Base-by-base conservation (phyloP, 306 rosid genomes). In the Citrullus colocynthis region DNA sequence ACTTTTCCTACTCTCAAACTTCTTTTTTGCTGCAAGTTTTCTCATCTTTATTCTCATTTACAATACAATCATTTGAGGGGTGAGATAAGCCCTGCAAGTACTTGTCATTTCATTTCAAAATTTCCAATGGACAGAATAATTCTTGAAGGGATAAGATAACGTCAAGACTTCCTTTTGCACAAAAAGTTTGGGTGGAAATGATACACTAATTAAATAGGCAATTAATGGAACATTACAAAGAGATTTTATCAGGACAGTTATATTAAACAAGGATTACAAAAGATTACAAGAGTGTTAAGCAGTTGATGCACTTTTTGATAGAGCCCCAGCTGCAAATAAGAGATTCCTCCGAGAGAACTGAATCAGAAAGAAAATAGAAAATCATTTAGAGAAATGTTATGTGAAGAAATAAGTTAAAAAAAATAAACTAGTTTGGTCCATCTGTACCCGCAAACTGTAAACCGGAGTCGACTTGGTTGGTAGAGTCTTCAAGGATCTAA, bases 271-370 rank as follows among this genome's bases (percentile, higher is more conserved):
- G 63, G 34, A 73, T 34, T 51, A 52, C 78, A 51, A 36, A 52
- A 18, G 42, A 9, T 49, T 73, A 41, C 20, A 45, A 24, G 36
- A 62, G 54, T 15, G 36, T 41, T 41, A 80, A 20, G 52, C 77
- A 62, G 48, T 71, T 80, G 72, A 87, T 62, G 78, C 83, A 78
- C 64, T 78, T 85, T 85, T 95, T 44, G 87, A 75, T 37, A 92
- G 93, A 30, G 87, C 91, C 55, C 97, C 99, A 30, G 97, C 90
- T 4, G 97, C 98, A 78, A 95, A 88, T 73, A 95, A 88, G 75
- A 95, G 99, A 87, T 95, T 95, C 84, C 99, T 95, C 78, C 97
- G 91, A 78, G 97, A 95, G 85, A 95, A 95, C 99, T 95, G 93
- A 78, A 80, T 55, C 39, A 52, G 18, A 85, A 71, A 60, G 42